These are phyloP conservation scores for Fraxinus albicans DNA, from an alignment of 305 asterid genomes.

Conservation along the genomic window DNA sequence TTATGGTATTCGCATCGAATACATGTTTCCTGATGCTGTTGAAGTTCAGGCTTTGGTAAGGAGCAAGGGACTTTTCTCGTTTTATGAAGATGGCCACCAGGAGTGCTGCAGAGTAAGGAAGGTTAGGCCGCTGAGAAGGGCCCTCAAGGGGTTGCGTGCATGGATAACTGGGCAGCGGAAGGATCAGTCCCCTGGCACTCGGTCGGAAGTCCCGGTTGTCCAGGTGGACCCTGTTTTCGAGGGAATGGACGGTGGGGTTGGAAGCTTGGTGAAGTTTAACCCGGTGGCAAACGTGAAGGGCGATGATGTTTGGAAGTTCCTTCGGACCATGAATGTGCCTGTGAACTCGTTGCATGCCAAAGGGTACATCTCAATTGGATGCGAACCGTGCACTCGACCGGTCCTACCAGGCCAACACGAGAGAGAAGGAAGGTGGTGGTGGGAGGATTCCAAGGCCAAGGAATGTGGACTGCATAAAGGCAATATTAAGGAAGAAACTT, in stretches of 20 bases:
- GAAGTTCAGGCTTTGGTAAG: conserved; percentile 61
- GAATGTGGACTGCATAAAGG: conserved; percentile 98
- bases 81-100: conserved; percentile 96
- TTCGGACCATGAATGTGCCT: conserved; percentile 80
- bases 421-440: conserved; percentile 99
- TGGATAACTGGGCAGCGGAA: conserved; percentile 99
- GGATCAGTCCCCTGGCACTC: conserved; percentile 97
- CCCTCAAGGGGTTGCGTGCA: conserved; percentile 83
- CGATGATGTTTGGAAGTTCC: conserved; percentile 74
- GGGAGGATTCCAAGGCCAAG: conserved; percentile 97
- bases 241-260: conserved; percentile 80
- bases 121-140: conserved; percentile 79
- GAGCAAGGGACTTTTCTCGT: conserved; percentile 87
- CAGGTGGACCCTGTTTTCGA: conserved; percentile 92
- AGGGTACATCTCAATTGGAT: conserved; percentile 89
- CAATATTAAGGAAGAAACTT: conserved; percentile 61
- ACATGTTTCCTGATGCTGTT: conserved; percentile 71
- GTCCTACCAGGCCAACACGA: conserved; percentile 96
- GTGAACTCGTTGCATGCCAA: conserved; percentile 76
- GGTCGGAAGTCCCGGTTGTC: conserved; percentile 83
- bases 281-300: conserved; percentile 87
- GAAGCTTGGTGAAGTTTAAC: conserved; percentile 96
- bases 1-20: conserved; percentile 68
- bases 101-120: conserved; percentile 98
- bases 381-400: conserved; percentile 93